Conservation (phyloP, 345 rosid genomes). For the Kernera saxatilis region DNA sequence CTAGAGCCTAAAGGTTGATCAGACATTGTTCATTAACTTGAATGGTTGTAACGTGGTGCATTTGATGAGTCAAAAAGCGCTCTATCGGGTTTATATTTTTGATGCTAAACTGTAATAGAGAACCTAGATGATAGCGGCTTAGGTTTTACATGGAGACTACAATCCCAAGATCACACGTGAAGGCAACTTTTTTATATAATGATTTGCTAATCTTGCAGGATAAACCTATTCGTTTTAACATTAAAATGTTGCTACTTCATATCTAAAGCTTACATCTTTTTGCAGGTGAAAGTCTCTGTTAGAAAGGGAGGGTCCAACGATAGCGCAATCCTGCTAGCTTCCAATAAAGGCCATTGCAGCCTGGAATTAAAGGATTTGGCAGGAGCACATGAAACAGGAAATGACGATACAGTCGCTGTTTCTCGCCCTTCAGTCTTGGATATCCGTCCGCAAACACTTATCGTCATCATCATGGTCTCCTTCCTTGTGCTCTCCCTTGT, state of each 20-base stretch:
- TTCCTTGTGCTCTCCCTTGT: conserved; percentile 39
- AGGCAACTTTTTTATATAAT: background rate
- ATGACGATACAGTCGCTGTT: conserved; percentile 20
- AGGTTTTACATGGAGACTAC: background rate
- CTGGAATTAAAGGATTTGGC: conserved; percentile 56
- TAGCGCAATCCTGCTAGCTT: conserved; percentile 39
- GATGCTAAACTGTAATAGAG: background rate
- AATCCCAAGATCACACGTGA: background rate
- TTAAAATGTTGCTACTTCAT: background rate
- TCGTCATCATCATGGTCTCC: conserved; percentile 28
- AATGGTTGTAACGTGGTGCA: background rate
- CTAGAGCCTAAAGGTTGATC: background rate
- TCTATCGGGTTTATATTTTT: background rate
- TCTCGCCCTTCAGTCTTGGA: conserved; percentile 26
- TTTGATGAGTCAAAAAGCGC: background rate
- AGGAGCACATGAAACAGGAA: conserved; percentile 29
- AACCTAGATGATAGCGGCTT: background rate
- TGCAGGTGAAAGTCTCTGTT: conserved; percentile 60
- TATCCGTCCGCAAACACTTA: conserved; percentile 33
- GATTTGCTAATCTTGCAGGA: background rate
- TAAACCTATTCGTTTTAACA: background rate
- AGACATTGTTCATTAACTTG: background rate
- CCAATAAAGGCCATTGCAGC: conserved; percentile 47
- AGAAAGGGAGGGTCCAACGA: conserved; percentile 27
- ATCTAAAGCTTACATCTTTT: background rate